Conservation (phyloP, 2,329 filamentous ascomycete genomes). For the Thelonectria discophora region DNA sequence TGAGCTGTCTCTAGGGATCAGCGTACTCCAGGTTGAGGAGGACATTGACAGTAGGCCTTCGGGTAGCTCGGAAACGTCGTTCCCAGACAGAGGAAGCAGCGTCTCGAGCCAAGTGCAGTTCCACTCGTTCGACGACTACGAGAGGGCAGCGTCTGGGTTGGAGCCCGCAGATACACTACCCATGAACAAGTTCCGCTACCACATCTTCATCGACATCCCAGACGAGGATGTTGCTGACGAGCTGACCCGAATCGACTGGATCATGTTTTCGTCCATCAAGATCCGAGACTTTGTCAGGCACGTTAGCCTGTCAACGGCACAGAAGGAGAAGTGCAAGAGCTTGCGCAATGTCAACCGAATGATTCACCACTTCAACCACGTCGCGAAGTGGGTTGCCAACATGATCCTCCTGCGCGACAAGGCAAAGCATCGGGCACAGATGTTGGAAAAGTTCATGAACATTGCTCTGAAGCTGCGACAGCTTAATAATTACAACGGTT, state of each 20-base stretch:
- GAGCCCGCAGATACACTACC: slow-evolving; percentile 74
- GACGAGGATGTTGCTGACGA: slow-evolving; percentile 90
- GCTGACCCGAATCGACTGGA: slow-evolving; percentile 95
- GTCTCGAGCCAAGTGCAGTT: slow-evolving; percentile 62
- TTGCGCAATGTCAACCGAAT: slow-evolving; percentile 91
- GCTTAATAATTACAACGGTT: slow-evolving; percentile 95
- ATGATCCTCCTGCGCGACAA: slow-evolving; percentile 92
- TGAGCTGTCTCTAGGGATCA: slow-evolving; percentile 53
- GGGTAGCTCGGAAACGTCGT: slow-evolving; percentile 56
- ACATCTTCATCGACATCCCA: slow-evolving; percentile 85
- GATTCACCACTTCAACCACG: slow-evolving; percentile 91
- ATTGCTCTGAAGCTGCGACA: slow-evolving; percentile 87
- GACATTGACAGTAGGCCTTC: slow-evolving; percentile 55
- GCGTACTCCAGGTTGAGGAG: slow-evolving; percentile 59
- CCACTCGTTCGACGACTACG: slow-evolving; percentile 79
- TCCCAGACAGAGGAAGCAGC: slow-evolving; percentile 51
- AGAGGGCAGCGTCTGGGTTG: slow-evolving; percentile 77
- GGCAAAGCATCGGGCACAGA: slow-evolving; percentile 89
- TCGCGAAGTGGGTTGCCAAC: slow-evolving; percentile 83
- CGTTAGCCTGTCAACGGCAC: slow-evolving; percentile 76
- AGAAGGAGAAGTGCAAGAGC: slow-evolving; percentile 78
- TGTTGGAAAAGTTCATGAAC: slow-evolving; percentile 95
- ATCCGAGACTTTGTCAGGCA: slow-evolving; percentile 93
- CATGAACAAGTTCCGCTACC: slow-evolving; percentile 87
- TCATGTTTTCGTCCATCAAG: slow-evolving; percentile 95